Evolutionary conservation across 2,329 filamentous ascomycete species (phyloP).

Genomic region (Elsinoe fawcettii): DNA sequence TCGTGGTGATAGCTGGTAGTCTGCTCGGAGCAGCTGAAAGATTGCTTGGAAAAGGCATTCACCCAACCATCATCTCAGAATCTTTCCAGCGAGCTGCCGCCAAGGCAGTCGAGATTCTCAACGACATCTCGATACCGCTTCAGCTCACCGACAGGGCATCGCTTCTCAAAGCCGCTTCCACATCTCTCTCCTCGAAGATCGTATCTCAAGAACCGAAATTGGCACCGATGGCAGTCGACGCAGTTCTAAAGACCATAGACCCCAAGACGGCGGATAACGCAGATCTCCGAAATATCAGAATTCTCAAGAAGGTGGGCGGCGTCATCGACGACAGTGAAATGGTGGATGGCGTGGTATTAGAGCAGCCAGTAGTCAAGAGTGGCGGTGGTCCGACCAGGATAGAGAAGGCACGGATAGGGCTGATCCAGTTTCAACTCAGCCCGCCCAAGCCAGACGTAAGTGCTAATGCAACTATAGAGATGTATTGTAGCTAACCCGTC

Average conservation of each 20-base stretch:
- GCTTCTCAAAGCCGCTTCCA: constrained; percentile 92
- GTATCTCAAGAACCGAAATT: constrained; percentile 95
- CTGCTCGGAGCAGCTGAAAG: constrained; percentile 88
- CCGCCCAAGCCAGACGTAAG: constrained; percentile 91
- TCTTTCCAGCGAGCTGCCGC: constrained; percentile 91
- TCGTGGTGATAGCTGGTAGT: constrained; percentile 95
- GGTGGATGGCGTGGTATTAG: constrained; percentile 86
- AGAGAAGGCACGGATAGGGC: constrained; percentile 93
- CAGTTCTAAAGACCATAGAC: constrained; percentile 92
- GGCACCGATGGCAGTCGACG: constrained; percentile 96
- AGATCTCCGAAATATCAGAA: constrained; percentile 90
- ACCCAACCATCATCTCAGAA: constrained; percentile 96
- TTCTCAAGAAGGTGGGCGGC: constrained; percentile 94
- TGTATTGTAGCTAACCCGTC: constrained; percentile 16
- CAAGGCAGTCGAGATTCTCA: constrained; percentile 79
- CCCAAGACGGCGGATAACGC: constrained; percentile 93
- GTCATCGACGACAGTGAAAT: constrained; percentile 98
- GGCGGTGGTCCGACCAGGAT: constrained; percentile 84
- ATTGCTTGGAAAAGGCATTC: constrained; percentile 82
- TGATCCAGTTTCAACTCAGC: constrained; percentile 98
- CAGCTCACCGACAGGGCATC: constrained; percentile 78
- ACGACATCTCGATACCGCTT: constrained; percentile 93
- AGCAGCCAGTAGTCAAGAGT: constrained; percentile 87
- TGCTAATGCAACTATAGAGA: constrained; percentile 19
- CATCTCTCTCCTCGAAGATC: constrained; percentile 95